A percentile compares a stretch with the other conserved stretches of the same genome.
These are phyloP conservation scores for Cochlearia excelsa DNA, from an alignment of 345 rosid genomes.

Conservation along the genomic window DNA sequence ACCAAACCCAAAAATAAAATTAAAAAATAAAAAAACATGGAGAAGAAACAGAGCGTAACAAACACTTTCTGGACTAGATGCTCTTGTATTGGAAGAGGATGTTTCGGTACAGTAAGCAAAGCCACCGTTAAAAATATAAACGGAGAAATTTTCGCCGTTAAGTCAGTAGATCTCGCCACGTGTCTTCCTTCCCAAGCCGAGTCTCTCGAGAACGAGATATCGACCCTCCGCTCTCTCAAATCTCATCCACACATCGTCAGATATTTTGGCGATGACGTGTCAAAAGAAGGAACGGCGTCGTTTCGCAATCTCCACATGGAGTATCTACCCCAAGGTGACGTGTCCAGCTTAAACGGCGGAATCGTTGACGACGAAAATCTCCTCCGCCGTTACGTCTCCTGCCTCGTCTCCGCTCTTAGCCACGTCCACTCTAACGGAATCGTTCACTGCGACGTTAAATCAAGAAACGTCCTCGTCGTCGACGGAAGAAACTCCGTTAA, in stretches of 20 bases:
- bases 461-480: conserved; percentile 54
- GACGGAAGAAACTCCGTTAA: conserved; percentile 40
- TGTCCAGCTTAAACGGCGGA: conserved; percentile 30
- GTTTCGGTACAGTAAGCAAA: conserved; percentile 55
- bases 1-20: neutral
- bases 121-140: conserved; percentile 35
- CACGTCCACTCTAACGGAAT: conserved; percentile 53
- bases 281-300: conserved; percentile 36
- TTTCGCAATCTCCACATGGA: conserved; percentile 66
- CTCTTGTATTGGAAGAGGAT: conserved; percentile 52
- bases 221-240: conserved; percentile 46
- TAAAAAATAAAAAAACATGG: conserved; percentile 20
- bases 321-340: conserved; percentile 60
- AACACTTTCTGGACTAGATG: conserved; percentile 50
- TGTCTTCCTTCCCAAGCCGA: conserved; percentile 40
- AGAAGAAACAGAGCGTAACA: conserved; percentile 25
- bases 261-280: conserved; percentile 53
- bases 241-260: conserved; percentile 46
- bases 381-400: conserved; percentile 47
- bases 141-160: conserved; percentile 59
- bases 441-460: conserved; percentile 80
- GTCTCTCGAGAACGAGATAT: conserved; percentile 57
- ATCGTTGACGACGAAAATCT: conserved; percentile 33
- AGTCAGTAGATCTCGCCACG: conserved; percentile 48
- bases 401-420: conserved; percentile 55